Base-by-base conservation (phyloP, 2,329 filamentous ascomycete species). In the Clonostachys rhizophaga region DNA sequence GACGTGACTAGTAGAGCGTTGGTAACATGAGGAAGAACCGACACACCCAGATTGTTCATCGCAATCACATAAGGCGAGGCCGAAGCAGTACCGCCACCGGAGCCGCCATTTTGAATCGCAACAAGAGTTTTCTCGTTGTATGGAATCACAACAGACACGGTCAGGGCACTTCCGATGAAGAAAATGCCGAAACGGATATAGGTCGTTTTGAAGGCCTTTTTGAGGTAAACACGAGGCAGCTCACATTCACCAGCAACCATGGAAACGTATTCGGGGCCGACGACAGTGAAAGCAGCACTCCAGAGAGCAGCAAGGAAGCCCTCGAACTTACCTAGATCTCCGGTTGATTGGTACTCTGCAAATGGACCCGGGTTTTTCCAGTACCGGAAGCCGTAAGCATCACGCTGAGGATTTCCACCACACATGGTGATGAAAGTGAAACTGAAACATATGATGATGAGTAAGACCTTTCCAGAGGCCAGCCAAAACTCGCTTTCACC, bases 161-260 rank as follows among this genome's bases (percentile, higher is more conserved):
- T 61, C 20, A 70, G 51, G 6, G 66, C 59, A 5, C 60, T 54
- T 5, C 66, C 52, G 14, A 59, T 52, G 40, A 63, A 65, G 50
- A 64, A 63, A 16, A 60, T 44, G 13, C 55, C 53, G 24, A 65
- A 53, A 9, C 59, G 54, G 50, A 55, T 58, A 17, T 60, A 58
- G 24, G 57, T 53, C 6, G 58, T 58, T 17, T 58, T 49, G 30
- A 58, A 58, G 2, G 62, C 61, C 3, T 47, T 51, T 11, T 83
- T 83, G 58, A 89, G 74, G 30, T 76, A 74, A 9, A 61, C 62
- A 3, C 61, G 57, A 3, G 61, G 62, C 13, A 81, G 78, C 49
- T 81, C 68, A 1, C 81, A 74, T 61, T 86, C 83, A 36, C 83
- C 84, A 10, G 86, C 80, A 0, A 84, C 86, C 49, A 76, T 78